Evolutionary conservation across 108 stramenopile genomes (phyloP).

Genomic region (Skeletonema tropicum): DNA sequence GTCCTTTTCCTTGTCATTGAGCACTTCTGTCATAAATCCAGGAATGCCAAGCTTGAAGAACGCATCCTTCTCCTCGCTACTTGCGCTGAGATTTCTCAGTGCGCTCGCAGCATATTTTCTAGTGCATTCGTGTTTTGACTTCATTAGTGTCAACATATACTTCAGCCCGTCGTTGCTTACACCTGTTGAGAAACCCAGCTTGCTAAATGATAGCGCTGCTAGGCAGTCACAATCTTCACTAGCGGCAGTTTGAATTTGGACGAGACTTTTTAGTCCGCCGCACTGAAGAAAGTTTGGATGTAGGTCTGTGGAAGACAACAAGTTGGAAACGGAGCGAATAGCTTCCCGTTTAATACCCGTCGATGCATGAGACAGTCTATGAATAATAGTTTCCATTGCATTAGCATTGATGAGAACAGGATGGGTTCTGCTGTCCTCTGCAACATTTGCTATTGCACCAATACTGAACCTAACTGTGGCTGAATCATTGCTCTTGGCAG

Average conservation of each 20-base stretch:
- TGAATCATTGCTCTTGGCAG: constrained; percentile 57
- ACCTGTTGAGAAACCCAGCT: constrained; percentile 61
- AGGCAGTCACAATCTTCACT: constrained; percentile 80
- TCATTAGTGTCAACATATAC: constrained; percentile 62
- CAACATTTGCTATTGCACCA: constrained; percentile 76
- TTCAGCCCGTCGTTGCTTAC: constrained; percentile 62
- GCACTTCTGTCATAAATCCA: constrained; percentile 56
- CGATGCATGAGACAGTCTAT: constrained; percentile 50
- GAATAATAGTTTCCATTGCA: constrained; percentile 37
- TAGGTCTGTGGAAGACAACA: constrained; percentile 66
- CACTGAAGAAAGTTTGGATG: constrained; percentile 62
- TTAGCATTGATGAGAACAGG: constrained; percentile 7
- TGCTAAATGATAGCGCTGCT: constrained; percentile 73
- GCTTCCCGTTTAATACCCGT: constrained; percentile 82
- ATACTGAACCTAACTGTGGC: constrained; percentile 73
- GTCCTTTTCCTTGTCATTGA: constrained; percentile 54
- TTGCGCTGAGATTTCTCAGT: constrained; percentile 73
- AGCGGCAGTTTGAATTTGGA: constrained; percentile 50
- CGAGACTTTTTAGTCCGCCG: constrained; percentile 66
- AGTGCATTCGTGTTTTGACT: constrained; percentile 59
- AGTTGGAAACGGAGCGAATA: constrained; percentile 70
- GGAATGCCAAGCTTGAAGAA: constrained; percentile 74
- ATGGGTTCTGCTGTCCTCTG: constrained; percentile 82
- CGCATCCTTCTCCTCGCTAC: constrained; percentile 58
- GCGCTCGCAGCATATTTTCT: constrained; percentile 74